phyloP scores from a whole-genome alignment of 2,329 filamentous ascomycete species.

The Phyllosticta citrichinensis region DNA sequence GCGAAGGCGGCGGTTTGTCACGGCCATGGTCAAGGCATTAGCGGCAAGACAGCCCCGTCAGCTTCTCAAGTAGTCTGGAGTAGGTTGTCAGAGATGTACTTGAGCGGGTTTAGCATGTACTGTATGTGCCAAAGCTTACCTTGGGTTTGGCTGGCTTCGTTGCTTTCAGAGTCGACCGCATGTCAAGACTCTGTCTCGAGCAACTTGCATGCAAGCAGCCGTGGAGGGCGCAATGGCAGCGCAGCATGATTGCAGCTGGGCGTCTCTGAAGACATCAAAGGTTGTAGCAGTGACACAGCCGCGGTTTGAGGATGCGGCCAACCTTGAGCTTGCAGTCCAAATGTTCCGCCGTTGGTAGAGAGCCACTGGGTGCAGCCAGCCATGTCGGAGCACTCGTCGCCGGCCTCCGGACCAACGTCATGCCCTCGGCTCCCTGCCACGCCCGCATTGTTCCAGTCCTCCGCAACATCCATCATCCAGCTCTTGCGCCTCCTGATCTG shows the following conservation, averaged over 20 bases:
- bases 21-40: background rate
- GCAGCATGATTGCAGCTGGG: background rate
- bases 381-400: conserved; percentile 5
- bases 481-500: background rate
- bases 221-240: background rate
- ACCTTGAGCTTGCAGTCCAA: background rate
- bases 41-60: background rate
- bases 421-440: conserved; percentile 1
- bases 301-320: background rate
- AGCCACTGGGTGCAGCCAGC: background rate
- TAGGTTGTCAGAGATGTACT: background rate
- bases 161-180: background rate
- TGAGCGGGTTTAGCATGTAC: background rate
- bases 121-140: background rate
- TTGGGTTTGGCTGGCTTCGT: background rate
- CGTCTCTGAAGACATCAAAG: background rate
- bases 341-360: background rate
- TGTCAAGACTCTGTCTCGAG: background rate
- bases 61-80: background rate
- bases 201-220: background rate
- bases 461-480: background rate
- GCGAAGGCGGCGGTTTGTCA: background rate
- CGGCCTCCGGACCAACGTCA: conserved; percentile 9
- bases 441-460: too few species aligned
- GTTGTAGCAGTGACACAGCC: background rate